Percentiles rank a stretch among this genome's conserved stretches.
Evolutionary conservation across 1,284 basidiomycete genomes (phyloP).

Genomic region (Irpex rosettiformis): DNA sequence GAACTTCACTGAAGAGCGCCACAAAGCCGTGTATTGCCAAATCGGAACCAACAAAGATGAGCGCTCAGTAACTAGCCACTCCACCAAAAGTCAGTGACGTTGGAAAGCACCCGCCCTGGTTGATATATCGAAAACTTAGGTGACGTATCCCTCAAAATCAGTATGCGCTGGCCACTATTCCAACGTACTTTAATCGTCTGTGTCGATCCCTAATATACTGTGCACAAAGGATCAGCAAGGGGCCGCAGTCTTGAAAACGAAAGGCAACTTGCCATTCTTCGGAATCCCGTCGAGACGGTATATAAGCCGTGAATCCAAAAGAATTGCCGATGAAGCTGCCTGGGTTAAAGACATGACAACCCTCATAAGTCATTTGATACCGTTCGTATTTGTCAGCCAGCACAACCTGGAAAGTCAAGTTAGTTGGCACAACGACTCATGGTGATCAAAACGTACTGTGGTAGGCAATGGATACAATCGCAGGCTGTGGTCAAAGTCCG

Average conservation of each 20-base stretch:
- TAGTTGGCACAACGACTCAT: conserved; percentile 5
- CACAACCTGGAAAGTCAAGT: conserved; percentile 60
- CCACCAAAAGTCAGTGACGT: too few relatives aligned
- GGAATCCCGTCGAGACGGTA: conserved; percentile 72
- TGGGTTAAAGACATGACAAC: conserved; percentile 98
- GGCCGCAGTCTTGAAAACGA: background rate
- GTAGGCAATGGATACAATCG: conserved; percentile 95
- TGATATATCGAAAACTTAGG: too few relatives aligned
- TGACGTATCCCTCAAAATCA: too few relatives aligned
- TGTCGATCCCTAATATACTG: conserved; percentile 15
- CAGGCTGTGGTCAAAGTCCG: conserved; percentile 91
- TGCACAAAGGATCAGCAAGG: background rate
- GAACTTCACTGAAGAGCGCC: background rate
- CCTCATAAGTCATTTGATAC: conserved; percentile 96
- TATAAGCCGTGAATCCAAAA: conserved; percentile 86
- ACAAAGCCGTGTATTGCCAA: background rate
- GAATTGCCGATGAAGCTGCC: conserved; percentile 82
- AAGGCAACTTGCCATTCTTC: conserved; percentile 62
- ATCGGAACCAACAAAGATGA: too few relatives aligned
- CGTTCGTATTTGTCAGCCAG: conserved; percentile 96
- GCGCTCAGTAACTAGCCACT: too few relatives aligned
- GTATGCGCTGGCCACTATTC: too few relatives aligned
- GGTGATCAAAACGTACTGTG: conserved; percentile 66
- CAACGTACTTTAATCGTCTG: conserved; percentile 6
- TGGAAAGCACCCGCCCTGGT: too few relatives aligned